Conservation (phyloP, 768 basidiomycete genomes). For the Calocybe indica region DNA sequence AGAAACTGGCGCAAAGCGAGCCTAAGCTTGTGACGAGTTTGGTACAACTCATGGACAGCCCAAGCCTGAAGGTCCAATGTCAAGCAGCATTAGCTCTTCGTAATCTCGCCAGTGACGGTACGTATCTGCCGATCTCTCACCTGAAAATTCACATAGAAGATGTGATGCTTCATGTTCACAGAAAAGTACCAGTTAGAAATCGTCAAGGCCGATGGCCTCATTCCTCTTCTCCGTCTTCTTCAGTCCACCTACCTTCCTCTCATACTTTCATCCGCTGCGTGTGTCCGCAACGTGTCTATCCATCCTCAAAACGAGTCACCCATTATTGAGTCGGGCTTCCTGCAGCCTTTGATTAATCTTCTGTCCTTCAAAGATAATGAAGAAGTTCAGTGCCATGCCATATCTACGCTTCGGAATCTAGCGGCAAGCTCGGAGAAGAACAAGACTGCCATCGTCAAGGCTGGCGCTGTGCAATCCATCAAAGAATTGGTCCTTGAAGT, state of each 20-base stretch:
- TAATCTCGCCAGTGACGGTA: constrained; percentile 96
- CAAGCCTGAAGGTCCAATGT: constrained; percentile 97
- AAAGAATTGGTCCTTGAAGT: constrained; percentile 95
- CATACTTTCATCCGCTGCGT: constrained; percentile 96
- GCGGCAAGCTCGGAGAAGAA: constrained; percentile 98
- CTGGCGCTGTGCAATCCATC: constrained; percentile 94
- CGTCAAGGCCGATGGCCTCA: constrained; percentile 90
- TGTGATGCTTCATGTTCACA: constrained; percentile 21
- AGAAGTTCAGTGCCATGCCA: constrained; percentile 99
- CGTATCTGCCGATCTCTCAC: constrained; percentile 8
- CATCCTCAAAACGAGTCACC: constrained; percentile 98
- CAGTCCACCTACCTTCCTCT: constrained; percentile 97
- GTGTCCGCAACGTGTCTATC: constrained; percentile 98
- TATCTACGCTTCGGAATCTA: constrained; percentile 92
- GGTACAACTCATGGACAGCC: constrained; percentile 94
- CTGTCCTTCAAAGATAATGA: constrained; percentile 99
- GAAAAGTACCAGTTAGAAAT: constrained; percentile 99
- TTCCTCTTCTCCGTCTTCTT: constrained; percentile 86
- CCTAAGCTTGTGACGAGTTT: constrained; percentile 92
- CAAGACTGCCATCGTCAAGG: constrained; percentile 96
- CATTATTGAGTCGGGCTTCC: constrained; percentile 97
- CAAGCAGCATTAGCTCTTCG: constrained; percentile 94
- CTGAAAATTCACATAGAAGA: not conserved
- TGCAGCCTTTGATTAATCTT: constrained; percentile 92
- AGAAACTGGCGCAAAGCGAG: constrained; percentile 91